These are phyloP conservation scores for Phytophthora quininea DNA, from an alignment of 352 stramenopile species.

Conservation along the genomic window DNA sequence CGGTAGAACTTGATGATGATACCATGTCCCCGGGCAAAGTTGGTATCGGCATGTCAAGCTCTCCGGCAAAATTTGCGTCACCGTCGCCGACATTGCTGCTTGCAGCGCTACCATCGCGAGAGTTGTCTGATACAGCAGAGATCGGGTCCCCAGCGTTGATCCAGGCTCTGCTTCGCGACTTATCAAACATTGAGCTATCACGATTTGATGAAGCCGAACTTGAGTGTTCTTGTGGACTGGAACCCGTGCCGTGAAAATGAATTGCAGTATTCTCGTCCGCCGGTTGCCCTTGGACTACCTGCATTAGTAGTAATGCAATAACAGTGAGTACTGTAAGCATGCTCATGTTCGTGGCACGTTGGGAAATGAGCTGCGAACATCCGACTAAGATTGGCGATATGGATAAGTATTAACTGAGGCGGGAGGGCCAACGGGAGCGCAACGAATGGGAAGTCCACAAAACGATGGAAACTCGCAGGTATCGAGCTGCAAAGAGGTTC, in stretches of 20 bases:
- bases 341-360: conserved; percentile 3
- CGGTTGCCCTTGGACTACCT: conserved; percentile 10
- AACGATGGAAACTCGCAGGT: conserved; percentile 20
- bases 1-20: too few relatives aligned
- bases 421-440: background rate
- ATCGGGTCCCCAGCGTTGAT: conserved; percentile 12
- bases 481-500: conserved; percentile 14
- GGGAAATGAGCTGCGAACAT: conserved; percentile 24
- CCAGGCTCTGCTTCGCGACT: background rate
- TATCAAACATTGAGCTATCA: conserved; percentile 3
- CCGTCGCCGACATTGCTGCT: conserved; percentile 2
- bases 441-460: conserved; percentile 4
- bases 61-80: background rate
- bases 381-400: conserved; percentile 11
- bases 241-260: background rate
- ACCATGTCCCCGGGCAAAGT: too few relatives aligned
- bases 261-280: background rate
- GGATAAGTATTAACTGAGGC: background rate
- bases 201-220: conserved; percentile 7
- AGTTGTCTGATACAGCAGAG: background rate
- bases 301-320: conserved; percentile 11
- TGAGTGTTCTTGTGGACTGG: conserved; percentile 2
- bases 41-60: too few relatives aligned
- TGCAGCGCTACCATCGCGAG: background rate
- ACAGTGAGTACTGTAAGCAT: conserved; percentile 12